These are phyloP conservation scores for Schoenoplectus triqueter DNA, from an alignment of 202 grass and related monocot species.

Conservation along the genomic window DNA sequence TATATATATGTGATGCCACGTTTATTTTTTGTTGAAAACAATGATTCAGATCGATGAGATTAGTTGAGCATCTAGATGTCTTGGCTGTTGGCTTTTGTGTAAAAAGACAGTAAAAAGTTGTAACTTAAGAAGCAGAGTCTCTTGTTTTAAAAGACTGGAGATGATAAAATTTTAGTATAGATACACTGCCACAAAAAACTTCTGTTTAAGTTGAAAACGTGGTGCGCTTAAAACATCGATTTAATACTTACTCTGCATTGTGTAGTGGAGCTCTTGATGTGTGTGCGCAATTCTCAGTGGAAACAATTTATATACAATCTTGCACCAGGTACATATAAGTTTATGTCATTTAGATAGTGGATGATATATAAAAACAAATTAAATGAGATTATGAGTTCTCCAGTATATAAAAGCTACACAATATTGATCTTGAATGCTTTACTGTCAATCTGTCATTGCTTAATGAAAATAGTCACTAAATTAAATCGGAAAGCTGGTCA, in stretches of 20 bases:
- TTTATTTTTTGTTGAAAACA: background rate
- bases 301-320: background rate
- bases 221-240: background rate
- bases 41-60: background rate
- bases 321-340: background rate
- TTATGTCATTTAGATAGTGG: background rate
- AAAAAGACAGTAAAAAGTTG: background rate
- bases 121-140: background rate
- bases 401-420: background rate
- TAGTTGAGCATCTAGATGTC: background rate
- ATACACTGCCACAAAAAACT: background rate
- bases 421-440: background rate
- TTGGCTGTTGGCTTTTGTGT: background rate
- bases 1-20: background rate
- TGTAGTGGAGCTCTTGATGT: background rate
- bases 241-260: background rate
- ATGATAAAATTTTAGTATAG: background rate
- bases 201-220: background rate
- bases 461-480: background rate
- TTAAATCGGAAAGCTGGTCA: conserved; percentile 8
- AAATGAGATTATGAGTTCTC: conserved; percentile 5
- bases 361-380: background rate
- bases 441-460: background rate
- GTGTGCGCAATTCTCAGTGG: background rate
- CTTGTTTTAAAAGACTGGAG: background rate